Percentiles rank a stretch among this genome's conserved stretches.
Evolutionary conservation across 2,329 filamentous ascomycete genomes (phyloP).

Genomic region (Botryotinia convoluta): DNA sequence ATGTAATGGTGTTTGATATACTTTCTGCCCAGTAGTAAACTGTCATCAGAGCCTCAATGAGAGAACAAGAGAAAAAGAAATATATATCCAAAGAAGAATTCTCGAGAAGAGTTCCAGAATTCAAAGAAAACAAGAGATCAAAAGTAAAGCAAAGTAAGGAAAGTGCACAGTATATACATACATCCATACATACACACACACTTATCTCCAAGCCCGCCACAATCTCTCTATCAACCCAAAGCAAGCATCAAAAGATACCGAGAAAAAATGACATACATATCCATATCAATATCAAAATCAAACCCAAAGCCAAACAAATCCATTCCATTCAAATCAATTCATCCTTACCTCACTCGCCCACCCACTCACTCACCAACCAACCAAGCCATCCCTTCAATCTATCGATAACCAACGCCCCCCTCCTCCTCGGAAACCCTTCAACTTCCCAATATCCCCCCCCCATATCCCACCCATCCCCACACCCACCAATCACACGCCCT

Average conservation of each 20-base stretch:
- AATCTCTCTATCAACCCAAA: background rate
- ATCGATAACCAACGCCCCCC: too few species aligned
- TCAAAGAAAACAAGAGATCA: background rate
- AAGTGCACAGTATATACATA: background rate
- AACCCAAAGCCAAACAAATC: too few species aligned
- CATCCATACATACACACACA: background rate
- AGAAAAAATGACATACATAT: background rate
- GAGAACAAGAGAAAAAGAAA: background rate
- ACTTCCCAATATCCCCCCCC: background rate
- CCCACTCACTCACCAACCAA: background rate
- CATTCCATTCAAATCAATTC: too few species aligned
- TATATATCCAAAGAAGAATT: too few species aligned
- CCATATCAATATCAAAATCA: background rate
- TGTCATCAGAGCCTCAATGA: background rate
- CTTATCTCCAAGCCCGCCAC: background rate
- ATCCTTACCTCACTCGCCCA: background rate
- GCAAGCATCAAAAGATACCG: background rate
- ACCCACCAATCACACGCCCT: background rate
- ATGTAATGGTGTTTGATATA: background rate
- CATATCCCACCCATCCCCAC: background rate
- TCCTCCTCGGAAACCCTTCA: conserved; percentile 11
- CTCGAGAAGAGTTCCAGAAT: rapidly evolving
- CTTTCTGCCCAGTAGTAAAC: background rate
- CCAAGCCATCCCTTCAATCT: too few species aligned
- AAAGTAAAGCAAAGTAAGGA: background rate